These are phyloP conservation scores for Carex scoparia DNA, from an alignment of 176 grass and related monocot genomes.

Conservation along the genomic window DNA sequence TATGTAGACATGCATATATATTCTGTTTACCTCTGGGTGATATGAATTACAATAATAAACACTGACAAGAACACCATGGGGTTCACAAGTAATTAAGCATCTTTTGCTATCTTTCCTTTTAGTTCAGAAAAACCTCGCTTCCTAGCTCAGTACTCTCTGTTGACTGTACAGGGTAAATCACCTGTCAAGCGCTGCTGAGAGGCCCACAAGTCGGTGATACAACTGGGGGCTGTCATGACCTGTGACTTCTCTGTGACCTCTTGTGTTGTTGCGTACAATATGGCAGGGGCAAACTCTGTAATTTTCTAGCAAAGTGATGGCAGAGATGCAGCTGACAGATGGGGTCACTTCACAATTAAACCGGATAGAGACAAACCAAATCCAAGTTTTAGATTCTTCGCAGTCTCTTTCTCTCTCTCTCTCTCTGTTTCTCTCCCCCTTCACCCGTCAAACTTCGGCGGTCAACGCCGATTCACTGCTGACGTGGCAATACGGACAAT, in stretches of 20 bases:
- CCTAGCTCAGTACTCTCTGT: not conserved
- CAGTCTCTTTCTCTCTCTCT: constrained; percentile 3
- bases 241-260: constrained; percentile 21
- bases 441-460: constrained; percentile 24
- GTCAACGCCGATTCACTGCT: constrained; percentile 3
- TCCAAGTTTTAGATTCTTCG: constrained; percentile 34
- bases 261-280: constrained; percentile 19
- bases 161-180: not conserved
- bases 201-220: not conserved
- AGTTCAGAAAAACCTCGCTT: not conserved
- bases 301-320: constrained; percentile 12
- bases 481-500: not conserved
- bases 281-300: not conserved
- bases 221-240: not conserved
- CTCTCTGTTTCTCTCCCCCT: not conserved
- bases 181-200: not conserved
- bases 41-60: not conserved
- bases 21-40: too few relatives aligned
- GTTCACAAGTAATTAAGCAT: not conserved
- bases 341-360: constrained; percentile 25
- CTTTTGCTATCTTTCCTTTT: not conserved
- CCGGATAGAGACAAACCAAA: constrained; percentile 24
- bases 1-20: too few relatives aligned
- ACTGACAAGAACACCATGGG: not conserved
- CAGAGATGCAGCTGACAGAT: constrained; percentile 22